Evolutionary conservation across 768 basidiomycete genomes (phyloP).

Genomic region (Boletus coccyginus): DNA sequence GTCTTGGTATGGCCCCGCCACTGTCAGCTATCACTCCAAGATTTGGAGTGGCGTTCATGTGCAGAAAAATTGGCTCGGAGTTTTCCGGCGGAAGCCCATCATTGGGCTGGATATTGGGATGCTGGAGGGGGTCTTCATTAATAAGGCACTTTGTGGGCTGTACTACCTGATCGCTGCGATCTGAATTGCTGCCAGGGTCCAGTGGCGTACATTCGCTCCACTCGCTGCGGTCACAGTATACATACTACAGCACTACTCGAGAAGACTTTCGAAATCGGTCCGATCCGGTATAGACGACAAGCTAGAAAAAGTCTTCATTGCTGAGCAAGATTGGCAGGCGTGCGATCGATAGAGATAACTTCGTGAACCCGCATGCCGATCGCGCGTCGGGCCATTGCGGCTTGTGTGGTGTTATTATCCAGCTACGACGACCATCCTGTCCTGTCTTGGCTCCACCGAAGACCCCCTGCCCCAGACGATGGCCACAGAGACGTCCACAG

Average conservation of each 20-base stretch:
- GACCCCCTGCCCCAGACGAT: neutral
- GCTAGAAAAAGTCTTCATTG: neutral
- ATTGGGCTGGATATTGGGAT: neutral
- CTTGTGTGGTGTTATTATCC: neutral
- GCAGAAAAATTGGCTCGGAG: neutral
- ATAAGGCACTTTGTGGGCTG: neutral
- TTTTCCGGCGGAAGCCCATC: neutral
- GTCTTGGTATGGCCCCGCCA: neutral
- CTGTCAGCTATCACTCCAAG: neutral
- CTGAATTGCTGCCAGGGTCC: neutral
- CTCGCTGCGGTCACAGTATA: neutral
- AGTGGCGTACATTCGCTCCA: neutral
- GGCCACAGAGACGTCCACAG: neutral
- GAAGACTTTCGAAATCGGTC: neutral
- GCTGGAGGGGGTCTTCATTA: neutral
- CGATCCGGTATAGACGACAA: neutral
- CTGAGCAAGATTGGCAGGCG: neutral
- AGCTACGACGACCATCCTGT: slow-evolving; percentile 5
- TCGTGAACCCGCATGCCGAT: neutral
- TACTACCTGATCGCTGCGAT: neutral
- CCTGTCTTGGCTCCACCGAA: slow-evolving; percentile 1
- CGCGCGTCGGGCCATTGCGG: neutral
- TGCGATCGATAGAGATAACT: neutral
- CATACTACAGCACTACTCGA: neutral
- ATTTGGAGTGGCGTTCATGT: neutral